Percentiles rank a stretch among this genome's conserved stretches.
phyloP scores from a whole-genome alignment of 1,284 basidiomycete genomes.

The Ustilago lituana region DNA sequence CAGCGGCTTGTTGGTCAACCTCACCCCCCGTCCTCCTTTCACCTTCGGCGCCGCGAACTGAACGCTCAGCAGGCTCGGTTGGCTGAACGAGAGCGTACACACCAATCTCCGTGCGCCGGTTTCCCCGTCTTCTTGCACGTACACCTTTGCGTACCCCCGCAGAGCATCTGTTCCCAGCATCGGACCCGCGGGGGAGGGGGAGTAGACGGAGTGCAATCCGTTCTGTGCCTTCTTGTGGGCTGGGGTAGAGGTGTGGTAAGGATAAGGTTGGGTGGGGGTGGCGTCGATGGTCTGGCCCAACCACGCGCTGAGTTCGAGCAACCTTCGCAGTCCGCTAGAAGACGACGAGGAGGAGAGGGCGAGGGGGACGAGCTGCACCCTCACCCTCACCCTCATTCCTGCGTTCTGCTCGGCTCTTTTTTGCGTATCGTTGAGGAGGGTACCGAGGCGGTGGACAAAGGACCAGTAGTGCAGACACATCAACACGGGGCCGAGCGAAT shows the following conservation, averaged over 20 bases:
- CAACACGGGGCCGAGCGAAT: conserved; percentile 23
- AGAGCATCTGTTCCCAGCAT: not conserved
- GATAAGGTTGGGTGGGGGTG: not conserved
- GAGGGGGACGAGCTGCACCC: conserved; percentile 15
- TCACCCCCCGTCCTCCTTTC: not conserved
- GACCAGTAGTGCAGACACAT: conserved; percentile 43
- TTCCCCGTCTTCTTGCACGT: not conserved
- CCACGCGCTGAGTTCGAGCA: not conserved
- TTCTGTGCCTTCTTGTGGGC: not conserved
- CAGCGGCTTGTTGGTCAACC: conserved; percentile 21
- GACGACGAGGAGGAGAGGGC: not conserved
- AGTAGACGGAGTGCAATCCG: not conserved
- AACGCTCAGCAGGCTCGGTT: conserved; percentile 29
- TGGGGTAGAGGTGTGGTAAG: not conserved
- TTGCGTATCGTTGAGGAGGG: conserved; percentile 5
- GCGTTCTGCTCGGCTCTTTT: not conserved
- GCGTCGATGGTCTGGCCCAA: conserved; percentile 10
- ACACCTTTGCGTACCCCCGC: conserved; percentile 18
- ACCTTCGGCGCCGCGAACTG: conserved; percentile 7
- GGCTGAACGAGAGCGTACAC: conserved; percentile 12
- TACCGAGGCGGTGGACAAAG: conserved; percentile 26
- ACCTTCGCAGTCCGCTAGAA: not conserved
- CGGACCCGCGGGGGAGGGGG: not conserved
- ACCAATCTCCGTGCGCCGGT: conserved; percentile 1
- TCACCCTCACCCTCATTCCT: not conserved